Evolutionary conservation across 2,329 filamentous ascomycete genomes (phyloP), one percentile per base, ranked within the genome.

Genomic region (Cladosporium halotolerans): DNA sequence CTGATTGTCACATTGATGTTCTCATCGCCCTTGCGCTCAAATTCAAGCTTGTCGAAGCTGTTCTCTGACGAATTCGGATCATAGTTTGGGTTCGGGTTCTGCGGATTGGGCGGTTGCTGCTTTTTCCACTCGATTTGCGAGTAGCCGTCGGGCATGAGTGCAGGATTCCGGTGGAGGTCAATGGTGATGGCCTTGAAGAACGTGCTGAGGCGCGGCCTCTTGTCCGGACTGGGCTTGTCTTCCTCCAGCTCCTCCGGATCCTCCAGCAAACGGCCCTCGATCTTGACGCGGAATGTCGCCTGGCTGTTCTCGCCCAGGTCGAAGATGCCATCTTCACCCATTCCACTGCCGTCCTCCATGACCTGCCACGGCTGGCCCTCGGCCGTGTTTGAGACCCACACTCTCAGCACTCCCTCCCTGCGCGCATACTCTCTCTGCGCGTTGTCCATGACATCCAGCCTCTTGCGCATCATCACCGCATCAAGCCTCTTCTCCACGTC

Each of bases 321-420:
- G 60, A 93, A 93, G 33, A 64, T 68, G 34, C 81, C 82, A 66
- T 92, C 85, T 9, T 85, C 79, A 56, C 85, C 84, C 56, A 86
- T 75, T 39, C 76, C 77, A 16, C 55, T 61, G 19, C 60, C 62
- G 19, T 69, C 68, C 47, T 69, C 67, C 62, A 78, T 81, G 38
- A 78, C 79, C 72, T 99, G 93, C 93, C 93, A 97, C 32, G 87
- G 85, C 72, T 99, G 93, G 66, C 93, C 89, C 70, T 96, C 89
- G 33, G 86, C 89, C 1, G 90, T 96, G 71, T 99, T 99, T 64
- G 84, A 91, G 64, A 99, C 85, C 90, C 90, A 97, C 58, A 99
- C 81, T 57, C 92, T 86, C 70, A 99, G 77, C 2, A 89, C 95
- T 66, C 86, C 88, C 70, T 85, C 86, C 11, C 64, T 54, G 36